phyloP scores from a whole-genome alignment of 2,329 filamentous ascomycete genomes.

The Alternaria gaisen region DNA sequence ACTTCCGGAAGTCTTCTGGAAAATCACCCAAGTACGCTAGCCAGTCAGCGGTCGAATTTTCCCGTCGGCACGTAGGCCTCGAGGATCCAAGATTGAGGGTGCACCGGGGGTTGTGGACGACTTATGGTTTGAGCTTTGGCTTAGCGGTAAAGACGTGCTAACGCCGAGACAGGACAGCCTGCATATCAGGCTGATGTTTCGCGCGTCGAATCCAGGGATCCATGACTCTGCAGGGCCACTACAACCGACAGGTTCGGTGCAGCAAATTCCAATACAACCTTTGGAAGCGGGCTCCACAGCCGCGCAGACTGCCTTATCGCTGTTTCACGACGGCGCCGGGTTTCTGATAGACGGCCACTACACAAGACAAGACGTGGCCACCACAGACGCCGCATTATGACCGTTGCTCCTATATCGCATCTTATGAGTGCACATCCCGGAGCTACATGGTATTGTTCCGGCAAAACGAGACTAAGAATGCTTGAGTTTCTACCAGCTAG shows the following conservation, averaged over 20 bases:
- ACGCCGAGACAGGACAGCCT: conserved; percentile 32
- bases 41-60: conserved; percentile 27
- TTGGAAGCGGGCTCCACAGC: conserved; percentile 31
- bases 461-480: conserved; percentile 39
- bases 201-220: conserved; percentile 28
- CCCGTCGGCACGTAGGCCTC: conserved; percentile 19
- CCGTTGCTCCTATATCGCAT: conserved; percentile 29
- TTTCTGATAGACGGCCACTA: conserved; percentile 39
- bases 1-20: conserved; percentile 25
- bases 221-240: conserved; percentile 31
- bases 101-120: conserved; percentile 21
- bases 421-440: conserved; percentile 34
- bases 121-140: conserved; percentile 23
- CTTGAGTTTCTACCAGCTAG: conserved; percentile 24
- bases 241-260: conserved; percentile 37
- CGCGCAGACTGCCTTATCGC: conserved; percentile 49
- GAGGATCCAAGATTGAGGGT: conserved; percentile 24
- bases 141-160: conserved; percentile 30
- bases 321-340: conserved; percentile 42
- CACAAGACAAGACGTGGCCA: conserved; percentile 22
- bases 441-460: conserved; percentile 40
- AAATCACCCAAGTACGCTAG: conserved; percentile 28
- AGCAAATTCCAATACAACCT: conserved; percentile 27
- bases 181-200: conserved; percentile 48
- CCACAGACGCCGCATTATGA: conserved; percentile 36